Conservation (phyloP, 129 eudicot species). For the Helianthus tuberosus region DNA sequence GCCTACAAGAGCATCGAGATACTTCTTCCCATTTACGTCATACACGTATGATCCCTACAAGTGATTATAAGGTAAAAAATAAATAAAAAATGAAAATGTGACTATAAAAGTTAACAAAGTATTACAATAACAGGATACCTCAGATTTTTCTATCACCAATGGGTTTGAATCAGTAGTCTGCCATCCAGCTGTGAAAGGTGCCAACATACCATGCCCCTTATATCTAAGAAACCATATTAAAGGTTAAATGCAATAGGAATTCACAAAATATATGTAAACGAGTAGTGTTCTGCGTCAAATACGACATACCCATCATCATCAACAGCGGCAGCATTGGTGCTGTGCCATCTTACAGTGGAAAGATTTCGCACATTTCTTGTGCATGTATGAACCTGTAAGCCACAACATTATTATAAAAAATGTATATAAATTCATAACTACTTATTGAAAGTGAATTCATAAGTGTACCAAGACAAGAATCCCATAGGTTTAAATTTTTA, state of each 20-base stretch:
- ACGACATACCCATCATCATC: constrained; percentile 58
- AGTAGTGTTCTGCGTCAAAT: not conserved
- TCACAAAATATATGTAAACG: constrained; percentile 2
- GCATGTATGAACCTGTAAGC: constrained; percentile 27
- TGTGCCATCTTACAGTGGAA: constrained; percentile 36
- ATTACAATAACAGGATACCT: constrained; percentile 39
- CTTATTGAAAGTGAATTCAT: not conserved
- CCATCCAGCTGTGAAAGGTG: constrained; percentile 97
- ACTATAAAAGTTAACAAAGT: not conserved
- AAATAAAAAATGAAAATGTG: not conserved
- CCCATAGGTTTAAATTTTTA: too few relatives aligned
- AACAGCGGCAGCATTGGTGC: constrained; percentile 44
- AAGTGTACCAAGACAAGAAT: not conserved
- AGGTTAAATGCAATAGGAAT: not conserved
- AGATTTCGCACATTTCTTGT: constrained; percentile 28
- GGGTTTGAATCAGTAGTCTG: constrained; percentile 71
- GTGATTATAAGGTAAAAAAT: constrained; percentile 5
- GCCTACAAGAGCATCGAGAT: constrained; percentile 96
- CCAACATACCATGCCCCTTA: constrained; percentile 90
- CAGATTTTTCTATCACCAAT: constrained; percentile 71
- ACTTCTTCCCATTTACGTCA: constrained; percentile 76
- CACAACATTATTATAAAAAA: not conserved
- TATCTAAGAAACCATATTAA: constrained; percentile 42
- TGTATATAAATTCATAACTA: not conserved
- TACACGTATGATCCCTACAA: constrained; percentile 85